Base-by-base conservation (phyloP, 768 basidiomycete genomes). In the Dacryopinax primogenitus region DNA sequence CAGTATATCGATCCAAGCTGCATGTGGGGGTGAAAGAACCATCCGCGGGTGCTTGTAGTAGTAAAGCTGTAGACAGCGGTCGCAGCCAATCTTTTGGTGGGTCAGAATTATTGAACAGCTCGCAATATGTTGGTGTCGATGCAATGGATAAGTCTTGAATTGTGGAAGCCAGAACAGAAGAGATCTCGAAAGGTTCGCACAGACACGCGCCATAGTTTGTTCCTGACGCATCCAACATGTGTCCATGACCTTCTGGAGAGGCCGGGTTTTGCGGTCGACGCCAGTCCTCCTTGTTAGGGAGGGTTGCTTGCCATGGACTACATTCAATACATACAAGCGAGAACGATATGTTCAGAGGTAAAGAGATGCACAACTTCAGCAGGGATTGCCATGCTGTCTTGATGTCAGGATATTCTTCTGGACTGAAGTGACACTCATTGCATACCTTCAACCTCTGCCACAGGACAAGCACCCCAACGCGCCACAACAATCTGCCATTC, bases 401-500 rank as follows among this genome's bases (percentile, higher is more conserved):
- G 58, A 64, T 15, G 33, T 65, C 30, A 37, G 21, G 35, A 58
- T 4, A 26, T 63, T 41, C 4, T 66, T 11, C 36, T 64, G 0
- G 32, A 28, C 18, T 26, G 63, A 1, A 34, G 16, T 66, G 51
- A 41, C 63, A 32, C 33, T 35, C 15, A 75, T 84, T 66, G n/a
- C n/a, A n/a, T 68, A 90, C 90, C 86, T 69, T 84, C 78, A 23
- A 90, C 72, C 71, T 93, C 91, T 4, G 71, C 71, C 62, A 78
- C 74, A 0, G 74, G 72, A 78, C 92, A 83, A 11, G 75, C 65
- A 0, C 90, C 90, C 2, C 86, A 74, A 71, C 85, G 88, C 4
- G 86, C 76, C 65, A 93, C 78, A 9, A 87, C 84, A 12, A 92
- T 75, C 63, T 86, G 80, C 91, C 91, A 93, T 72, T 92, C 89